Conservation (phyloP, 2,329 filamentous ascomycete genomes). For the Fusarium abutilonis region DNA sequence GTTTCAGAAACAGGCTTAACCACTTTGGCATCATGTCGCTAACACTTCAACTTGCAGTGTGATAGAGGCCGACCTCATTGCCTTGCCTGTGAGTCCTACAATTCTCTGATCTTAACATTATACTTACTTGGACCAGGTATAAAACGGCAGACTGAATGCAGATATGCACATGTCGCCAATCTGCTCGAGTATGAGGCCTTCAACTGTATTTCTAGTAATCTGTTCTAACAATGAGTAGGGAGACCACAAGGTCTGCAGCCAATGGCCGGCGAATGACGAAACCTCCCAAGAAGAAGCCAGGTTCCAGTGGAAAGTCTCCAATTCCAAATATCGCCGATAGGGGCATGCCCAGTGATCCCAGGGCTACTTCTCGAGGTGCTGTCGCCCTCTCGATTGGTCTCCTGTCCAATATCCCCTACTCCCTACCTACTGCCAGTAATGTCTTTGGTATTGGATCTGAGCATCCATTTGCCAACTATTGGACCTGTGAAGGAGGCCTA, state of each 20-base stretch:
- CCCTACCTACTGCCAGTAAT: slow-evolving; percentile 75
- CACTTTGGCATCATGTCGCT: slow-evolving; percentile 13
- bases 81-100: slow-evolving; percentile 64
- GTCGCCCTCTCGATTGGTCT: slow-evolving; percentile 68
- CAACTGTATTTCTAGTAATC: neutral
- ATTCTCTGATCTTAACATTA: neutral
- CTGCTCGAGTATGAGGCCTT: slow-evolving; percentile 71
- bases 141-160: slow-evolving; percentile 79
- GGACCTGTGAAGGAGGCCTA: slow-evolving; percentile 80
- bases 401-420: slow-evolving; percentile 78
- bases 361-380: slow-evolving; percentile 59
- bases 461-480: slow-evolving; percentile 85
- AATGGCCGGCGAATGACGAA: slow-evolving; percentile 67
- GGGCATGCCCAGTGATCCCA: slow-evolving; percentile 58
- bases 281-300: slow-evolving; percentile 64
- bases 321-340: slow-evolving; percentile 67
- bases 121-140: slow-evolving; percentile 63
- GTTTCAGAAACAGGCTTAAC: neutral
- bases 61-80: slow-evolving; percentile 77
- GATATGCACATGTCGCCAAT: slow-evolving; percentile 80
- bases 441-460: slow-evolving; percentile 84
- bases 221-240: slow-evolving; percentile 53
- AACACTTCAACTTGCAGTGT: slow-evolving; percentile 62
- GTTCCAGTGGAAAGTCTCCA: slow-evolving; percentile 50
- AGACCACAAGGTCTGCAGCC: slow-evolving; percentile 64